Evolutionary conservation across 805 yeast genomes (phyloP).

Genomic region (Wickerhamomyces pijperi): DNA sequence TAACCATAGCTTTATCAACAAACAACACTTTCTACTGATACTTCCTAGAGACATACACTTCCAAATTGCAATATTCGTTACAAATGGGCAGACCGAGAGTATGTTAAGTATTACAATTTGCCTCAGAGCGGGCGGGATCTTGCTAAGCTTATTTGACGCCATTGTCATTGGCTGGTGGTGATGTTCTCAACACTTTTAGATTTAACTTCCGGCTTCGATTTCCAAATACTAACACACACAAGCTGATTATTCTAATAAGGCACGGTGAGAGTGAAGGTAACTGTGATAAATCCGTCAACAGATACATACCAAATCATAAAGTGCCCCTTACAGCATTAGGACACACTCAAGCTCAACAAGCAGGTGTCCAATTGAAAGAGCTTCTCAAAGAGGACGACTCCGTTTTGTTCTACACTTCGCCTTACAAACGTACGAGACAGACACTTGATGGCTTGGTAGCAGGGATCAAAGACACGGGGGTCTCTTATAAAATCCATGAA

Average conservation of each 20-base stretch:
- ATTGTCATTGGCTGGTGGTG: no score
- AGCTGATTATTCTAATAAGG: conserved; percentile 64
- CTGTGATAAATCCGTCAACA: conserved; percentile 71
- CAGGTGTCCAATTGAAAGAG: conserved; percentile 41
- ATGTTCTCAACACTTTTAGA: no score
- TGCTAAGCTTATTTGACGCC: no score
- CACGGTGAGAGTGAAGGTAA: conserved; percentile 94
- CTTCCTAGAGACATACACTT: no score
- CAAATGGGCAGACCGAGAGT: conserved; percentile 18
- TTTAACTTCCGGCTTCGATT: no score
- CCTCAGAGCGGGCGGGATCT: no score
- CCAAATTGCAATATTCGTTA: neutral
- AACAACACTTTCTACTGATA: no score
- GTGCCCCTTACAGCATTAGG: conserved; percentile 68
- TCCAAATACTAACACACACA: neutral
- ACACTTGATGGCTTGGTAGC: conserved; percentile 63
- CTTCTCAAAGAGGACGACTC: conserved; percentile 37
- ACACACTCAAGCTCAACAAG: conserved; percentile 46
- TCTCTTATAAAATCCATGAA: conserved; percentile 54
- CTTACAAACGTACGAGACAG: conserved; percentile 75
- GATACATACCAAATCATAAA: conserved; percentile 68
- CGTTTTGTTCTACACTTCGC: conserved; percentile 77
- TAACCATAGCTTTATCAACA: no score
- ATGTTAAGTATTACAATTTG: no score
- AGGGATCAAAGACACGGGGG: conserved; percentile 32